A percentile compares a stretch with the other conserved stretches of the same genome.
These are phyloP conservation scores for Leccinum sublutescens DNA, from an alignment of 768 basidiomycete genomes.

Conservation along the genomic window DNA sequence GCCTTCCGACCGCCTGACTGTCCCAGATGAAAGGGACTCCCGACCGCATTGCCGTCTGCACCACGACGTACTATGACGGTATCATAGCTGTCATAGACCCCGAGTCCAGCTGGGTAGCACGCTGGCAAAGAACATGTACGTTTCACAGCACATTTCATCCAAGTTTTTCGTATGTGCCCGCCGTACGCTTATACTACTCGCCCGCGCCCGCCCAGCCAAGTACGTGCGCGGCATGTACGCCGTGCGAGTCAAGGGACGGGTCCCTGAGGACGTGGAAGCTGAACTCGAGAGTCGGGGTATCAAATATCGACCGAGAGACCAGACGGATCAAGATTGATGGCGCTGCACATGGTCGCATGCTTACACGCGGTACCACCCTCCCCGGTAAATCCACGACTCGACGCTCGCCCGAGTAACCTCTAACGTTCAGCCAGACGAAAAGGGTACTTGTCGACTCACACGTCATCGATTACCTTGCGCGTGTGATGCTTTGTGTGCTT, in stretches of 20 bases:
- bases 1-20: neutral
- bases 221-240: slow-evolving; percentile 93
- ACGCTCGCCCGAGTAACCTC: neutral
- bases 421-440: neutral
- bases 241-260: slow-evolving; percentile 79
- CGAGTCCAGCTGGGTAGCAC: slow-evolving; percentile 89
- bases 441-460: slow-evolving; percentile 11
- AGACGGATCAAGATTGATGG: slow-evolving; percentile 65
- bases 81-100: slow-evolving; percentile 85
- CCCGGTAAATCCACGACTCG: neutral
- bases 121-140: slow-evolving; percentile 93
- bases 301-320: slow-evolving; percentile 83
- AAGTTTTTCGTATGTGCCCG: neutral
- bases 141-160: slow-evolving; percentile 12
- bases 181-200: neutral
- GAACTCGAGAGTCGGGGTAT: slow-evolving; percentile 76
- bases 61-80: slow-evolving; percentile 91
- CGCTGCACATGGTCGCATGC: slow-evolving; percentile 7
- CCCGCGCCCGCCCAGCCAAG: slow-evolving; percentile 59
- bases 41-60: slow-evolving; percentile 83
- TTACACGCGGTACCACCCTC: neutral
- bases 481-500: slow-evolving; percentile 7
- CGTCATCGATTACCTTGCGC: slow-evolving; percentile 7
- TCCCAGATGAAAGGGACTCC: slow-evolving; percentile 81
- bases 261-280: slow-evolving; percentile 82